Evolutionary conservation across 306 rosid species (phyloP).

Genomic region (Canavalia ensiformis): DNA sequence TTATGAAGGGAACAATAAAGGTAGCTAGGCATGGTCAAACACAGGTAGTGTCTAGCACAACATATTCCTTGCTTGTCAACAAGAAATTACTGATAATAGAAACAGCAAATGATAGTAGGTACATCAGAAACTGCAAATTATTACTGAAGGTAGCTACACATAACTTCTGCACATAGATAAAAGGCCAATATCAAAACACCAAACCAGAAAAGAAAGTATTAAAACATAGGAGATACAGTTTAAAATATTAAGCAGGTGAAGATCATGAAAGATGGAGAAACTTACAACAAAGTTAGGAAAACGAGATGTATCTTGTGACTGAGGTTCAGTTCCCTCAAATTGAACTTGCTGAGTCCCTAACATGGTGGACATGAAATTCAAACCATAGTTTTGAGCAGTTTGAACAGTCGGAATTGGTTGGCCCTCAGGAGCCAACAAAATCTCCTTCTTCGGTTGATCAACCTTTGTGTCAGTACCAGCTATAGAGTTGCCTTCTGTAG

Average conservation of each 20-base stretch:
- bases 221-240: conserved; percentile 11
- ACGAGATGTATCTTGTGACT: conserved; percentile 50
- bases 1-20: background rate
- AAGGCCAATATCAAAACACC: conserved; percentile 7
- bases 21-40: background rate
- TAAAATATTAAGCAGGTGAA: conserved; percentile 17
- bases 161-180: background rate
- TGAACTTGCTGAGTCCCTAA: conserved; percentile 59
- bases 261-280: conserved; percentile 25
- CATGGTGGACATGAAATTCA: conserved; percentile 56
- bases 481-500: conserved; percentile 55
- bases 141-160: background rate
- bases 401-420: conserved; percentile 52
- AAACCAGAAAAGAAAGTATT: conserved; percentile 24
- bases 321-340: conserved; percentile 57
- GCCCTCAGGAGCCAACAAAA: conserved; percentile 55
- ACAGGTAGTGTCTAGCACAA: conserved; percentile 1
- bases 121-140: background rate
- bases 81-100: background rate
- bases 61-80: conserved; percentile 12
- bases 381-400: conserved; percentile 55
- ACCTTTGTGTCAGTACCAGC: conserved; percentile 50
- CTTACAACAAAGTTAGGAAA: conserved; percentile 55
- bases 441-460: conserved; percentile 64
- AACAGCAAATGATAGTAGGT: background rate